Evolutionary conservation across 345 rosid genomes (phyloP), one percentile per base, ranked within the genome.

Genomic region (Aquilaria malaccensis): DNA sequence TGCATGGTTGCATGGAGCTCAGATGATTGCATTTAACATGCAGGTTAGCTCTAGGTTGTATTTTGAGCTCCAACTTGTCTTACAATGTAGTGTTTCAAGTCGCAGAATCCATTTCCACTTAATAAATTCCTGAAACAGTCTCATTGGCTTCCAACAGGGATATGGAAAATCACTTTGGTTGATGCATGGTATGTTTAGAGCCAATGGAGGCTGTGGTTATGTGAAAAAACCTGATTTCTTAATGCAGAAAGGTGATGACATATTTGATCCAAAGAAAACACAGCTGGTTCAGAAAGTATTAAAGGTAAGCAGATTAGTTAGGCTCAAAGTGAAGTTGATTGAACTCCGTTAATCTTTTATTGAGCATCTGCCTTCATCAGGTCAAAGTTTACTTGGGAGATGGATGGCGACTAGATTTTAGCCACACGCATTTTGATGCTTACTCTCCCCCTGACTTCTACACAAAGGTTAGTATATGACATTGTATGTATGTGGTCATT

Each of bases 1-100:
- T 56, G 97, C 95, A 43, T 94, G 99, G 99, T 84, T 79, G 74
- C 97, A 90, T 15, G 97, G 99, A 30, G 97, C 99, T 58, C 99
- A 94, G 76, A 94, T 94, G 99, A 11, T 13, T 33, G 5, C 15
- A 5, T 85, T 82, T 51, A 82, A 85, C 43, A 82, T 82, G 89
- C 94, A 86, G 89, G 94, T 85, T 63, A 53, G 50, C 30, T 45
- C 30, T n/a, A 31, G 12, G n/a, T 54, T 11, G 46, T 60, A 11
- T 5, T n/a, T 10, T 59, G 22, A 33, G 15, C 30, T 12, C 13
- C 13, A 10, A 13, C 32, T 52, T 31, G 2, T 49, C 14, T 7
- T 33, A 10, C 30, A 29, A 7, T 37, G 56, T 6, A 32, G 33
- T 13, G 47, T 32, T 45, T 46, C 3, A 14, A 22, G 9, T 11